Percentiles rank a stretch among this genome's conserved stretches.
Conservation (phyloP, 2,329 filamentous ascomycete species). For the Nakataea oryzae region DNA sequence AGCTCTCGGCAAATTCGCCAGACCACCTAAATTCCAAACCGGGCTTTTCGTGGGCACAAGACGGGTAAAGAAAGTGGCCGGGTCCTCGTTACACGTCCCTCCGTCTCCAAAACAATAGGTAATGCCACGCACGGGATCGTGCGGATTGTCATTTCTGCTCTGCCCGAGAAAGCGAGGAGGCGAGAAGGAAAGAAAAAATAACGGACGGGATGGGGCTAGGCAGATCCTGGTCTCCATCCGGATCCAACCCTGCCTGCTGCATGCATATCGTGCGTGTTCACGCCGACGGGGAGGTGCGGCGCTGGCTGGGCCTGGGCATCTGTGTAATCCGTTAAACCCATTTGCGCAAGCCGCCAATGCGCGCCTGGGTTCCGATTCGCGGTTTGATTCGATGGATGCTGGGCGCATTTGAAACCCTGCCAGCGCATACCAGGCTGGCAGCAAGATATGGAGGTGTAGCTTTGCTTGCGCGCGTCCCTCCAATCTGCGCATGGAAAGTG, state of each 20-base stretch:
- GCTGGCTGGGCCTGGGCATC: not conserved
- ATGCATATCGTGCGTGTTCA: not conserved
- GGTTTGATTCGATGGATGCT: not conserved
- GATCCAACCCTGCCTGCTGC: not conserved
- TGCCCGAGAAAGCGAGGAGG: not conserved
- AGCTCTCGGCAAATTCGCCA: not conserved
- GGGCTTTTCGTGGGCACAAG: constrained; percentile 11
- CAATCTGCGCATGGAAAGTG: not conserved
- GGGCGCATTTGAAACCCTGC: constrained; percentile 6
- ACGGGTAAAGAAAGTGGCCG: constrained; percentile 9
- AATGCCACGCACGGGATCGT: not conserved
- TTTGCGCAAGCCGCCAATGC: not conserved
- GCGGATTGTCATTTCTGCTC: not conserved
- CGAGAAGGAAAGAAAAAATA: not conserved
- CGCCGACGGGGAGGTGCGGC: not conserved
- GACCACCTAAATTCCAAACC: not conserved
- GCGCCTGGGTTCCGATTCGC: not conserved
- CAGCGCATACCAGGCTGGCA: constrained; percentile 5
- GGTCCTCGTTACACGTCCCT: not conserved
- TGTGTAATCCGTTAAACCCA: not conserved
- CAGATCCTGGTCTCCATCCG: not conserved
- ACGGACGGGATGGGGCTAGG: not conserved
- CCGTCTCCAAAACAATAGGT: not conserved
- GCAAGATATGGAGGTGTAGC: constrained; percentile 1
- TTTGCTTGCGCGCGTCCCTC: not conserved